Evolutionary conservation across 768 basidiomycete species (phyloP).

Genomic region (Dacryopinax spathularia): DNA sequence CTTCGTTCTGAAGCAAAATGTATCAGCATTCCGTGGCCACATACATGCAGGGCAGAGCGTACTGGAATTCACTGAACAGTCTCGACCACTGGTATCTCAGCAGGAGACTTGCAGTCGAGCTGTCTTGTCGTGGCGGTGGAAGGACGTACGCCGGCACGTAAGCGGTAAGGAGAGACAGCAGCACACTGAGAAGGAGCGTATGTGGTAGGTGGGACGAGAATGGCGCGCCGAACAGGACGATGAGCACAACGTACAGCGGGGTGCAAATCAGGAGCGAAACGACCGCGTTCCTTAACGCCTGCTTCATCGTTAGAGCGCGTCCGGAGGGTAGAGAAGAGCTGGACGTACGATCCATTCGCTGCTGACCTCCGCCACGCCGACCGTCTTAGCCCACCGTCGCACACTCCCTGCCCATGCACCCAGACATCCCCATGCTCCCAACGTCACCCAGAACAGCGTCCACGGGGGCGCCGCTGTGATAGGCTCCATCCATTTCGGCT

Average conservation of each 20-base stretch:
- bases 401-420: conserved; percentile 63
- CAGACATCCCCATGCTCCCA: conserved; percentile 42
- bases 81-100: conserved; percentile 57
- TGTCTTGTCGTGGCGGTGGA: conserved; percentile 15
- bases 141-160: conserved; percentile 59
- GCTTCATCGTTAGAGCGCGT: not conserved
- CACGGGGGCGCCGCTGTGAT: conserved; percentile 46
- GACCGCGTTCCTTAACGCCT: conserved; percentile 6
- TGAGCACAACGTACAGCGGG: conserved; percentile 32
- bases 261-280: conserved; percentile 39
- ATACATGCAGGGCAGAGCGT: conserved; percentile 25
- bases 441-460: conserved; percentile 44
- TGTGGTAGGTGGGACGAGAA: conserved; percentile 42
- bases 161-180: conserved; percentile 49
- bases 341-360: not conserved
- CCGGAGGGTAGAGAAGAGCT: not conserved
- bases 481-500: conserved; percentile 52
- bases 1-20: conserved; percentile 28
- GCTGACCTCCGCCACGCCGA: conserved; percentile 1
- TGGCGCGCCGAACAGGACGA: conserved; percentile 67
- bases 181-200: conserved; percentile 54
- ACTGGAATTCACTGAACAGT: conserved; percentile 73
- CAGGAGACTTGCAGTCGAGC: conserved; percentile 30
- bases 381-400: conserved; percentile 34
- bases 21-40: not conserved